Evolutionary conservation across 139 green algal species (phyloP), one percentile per base, ranked within the genome.

Genomic region (Auxenochlorella pyrenoidosa): DNA sequence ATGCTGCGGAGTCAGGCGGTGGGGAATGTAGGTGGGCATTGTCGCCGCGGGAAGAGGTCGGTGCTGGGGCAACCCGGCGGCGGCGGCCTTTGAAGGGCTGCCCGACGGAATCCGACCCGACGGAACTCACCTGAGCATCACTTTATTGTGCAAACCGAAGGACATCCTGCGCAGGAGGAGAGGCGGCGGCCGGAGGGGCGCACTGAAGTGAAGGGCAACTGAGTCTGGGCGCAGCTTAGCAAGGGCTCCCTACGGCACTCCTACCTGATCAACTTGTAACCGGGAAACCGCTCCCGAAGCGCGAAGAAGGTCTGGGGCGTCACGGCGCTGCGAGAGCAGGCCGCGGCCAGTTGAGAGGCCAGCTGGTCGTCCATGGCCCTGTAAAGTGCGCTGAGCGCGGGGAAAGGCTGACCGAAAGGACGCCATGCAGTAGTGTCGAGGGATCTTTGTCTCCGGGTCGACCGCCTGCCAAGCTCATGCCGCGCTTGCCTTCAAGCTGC

Each of bases 81-180:
- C 47, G 12, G 54, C 54, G 2, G 54, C 15, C 54, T 63, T 63
- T n/a, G n/a, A n/a, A n/a, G n/a, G n/a, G n/a, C n/a, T n/a, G n/a
- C n/a, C n/a, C n/a, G n/a, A n/a, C n/a, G 54, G 54, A 63, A 63
- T 63, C 54, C 54, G 18, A 63, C 10, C 18, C 54, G 54, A 13
- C 54, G 54, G 54, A 54, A 13, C 54, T 8, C 54, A 63, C n/a
- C 28, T 65, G 36, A 87, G 30, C 83, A 87, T 87, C 83, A 87
- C 83, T 38, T 87, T 87, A 59, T 87, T 87, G 26, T 87, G 83
- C 30, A 87, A 28, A 28, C 83, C 83, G 47, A 87, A 87, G 18
- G 83, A 87, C 30, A 87, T 40, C 54, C 83, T 87, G 83, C 71
- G 38, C 28, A 44, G 54, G 22, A 13, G n/a, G 70, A 30, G n/a